A percentile compares a stretch with the other conserved stretches of the same genome.
These are phyloP conservation scores for Penicillium sp. DNA, from an alignment of 2,329 filamentous ascomycete species.

Conservation along the genomic window DNA sequence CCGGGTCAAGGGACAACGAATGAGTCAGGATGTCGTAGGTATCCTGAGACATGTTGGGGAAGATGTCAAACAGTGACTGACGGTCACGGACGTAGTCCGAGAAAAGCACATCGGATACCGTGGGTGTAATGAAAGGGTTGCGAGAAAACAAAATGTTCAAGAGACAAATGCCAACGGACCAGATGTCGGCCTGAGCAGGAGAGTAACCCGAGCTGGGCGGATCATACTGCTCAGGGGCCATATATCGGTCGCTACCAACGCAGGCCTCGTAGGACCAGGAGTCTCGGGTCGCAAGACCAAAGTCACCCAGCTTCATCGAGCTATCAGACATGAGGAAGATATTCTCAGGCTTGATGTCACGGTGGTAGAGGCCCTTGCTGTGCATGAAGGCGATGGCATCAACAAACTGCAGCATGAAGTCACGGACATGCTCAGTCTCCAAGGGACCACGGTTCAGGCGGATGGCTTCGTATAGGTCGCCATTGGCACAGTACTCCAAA, in stretches of 20 bases:
- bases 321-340: slow-evolving; percentile 89
- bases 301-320: slow-evolving; percentile 94
- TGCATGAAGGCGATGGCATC: slow-evolving; percentile 90
- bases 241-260: slow-evolving; percentile 97
- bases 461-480: slow-evolving; percentile 97
- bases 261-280: slow-evolving; percentile 89
- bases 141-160: slow-evolving; percentile 95
- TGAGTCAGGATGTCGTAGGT: slow-evolving; percentile 91
- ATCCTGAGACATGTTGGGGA: slow-evolving; percentile 97
- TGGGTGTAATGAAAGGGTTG: slow-evolving; percentile 92
- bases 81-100: slow-evolving; percentile 90
- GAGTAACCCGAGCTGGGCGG: slow-evolving; percentile 85
- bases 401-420: slow-evolving; percentile 94
- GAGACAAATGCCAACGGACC: slow-evolving; percentile 95
- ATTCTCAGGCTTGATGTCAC: slow-evolving; percentile 99
- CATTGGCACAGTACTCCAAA: slow-evolving; percentile 91
- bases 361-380: slow-evolving; percentile 86
- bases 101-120: slow-evolving; percentile 87
- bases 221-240: slow-evolving; percentile 98
- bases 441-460: slow-evolving; percentile 82
- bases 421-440: slow-evolving; percentile 93
- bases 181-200: slow-evolving; percentile 89
- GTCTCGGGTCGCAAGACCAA: slow-evolving; percentile 87
- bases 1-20: slow-evolving; percentile 87
- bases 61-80: slow-evolving; percentile 95